phyloP scores from a whole-genome alignment of 2,329 filamentous ascomycete genomes.

The Sporothrix mexicana region DNA sequence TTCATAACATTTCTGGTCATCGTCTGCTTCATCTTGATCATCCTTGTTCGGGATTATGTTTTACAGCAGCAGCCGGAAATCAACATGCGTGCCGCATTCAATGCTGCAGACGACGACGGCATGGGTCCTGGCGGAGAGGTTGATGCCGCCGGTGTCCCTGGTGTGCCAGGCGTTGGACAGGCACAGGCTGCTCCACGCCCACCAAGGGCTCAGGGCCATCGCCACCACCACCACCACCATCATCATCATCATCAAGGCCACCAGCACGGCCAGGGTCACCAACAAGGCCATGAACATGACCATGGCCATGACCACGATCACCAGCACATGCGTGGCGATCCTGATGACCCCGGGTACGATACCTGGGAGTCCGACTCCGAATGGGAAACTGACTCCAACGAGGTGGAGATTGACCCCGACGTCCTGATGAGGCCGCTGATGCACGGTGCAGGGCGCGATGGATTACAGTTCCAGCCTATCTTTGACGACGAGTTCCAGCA shows the following conservation, averaged over 20 bases:
- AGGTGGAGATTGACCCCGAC: conserved; percentile 6
- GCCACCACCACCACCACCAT: conserved; percentile 12
- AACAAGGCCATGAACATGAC: conserved; percentile 1
- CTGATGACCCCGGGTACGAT: conserved; percentile 9
- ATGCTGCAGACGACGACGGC: conserved; percentile 42
- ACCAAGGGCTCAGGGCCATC: not conserved
- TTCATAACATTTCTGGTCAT: conserved; percentile 92
- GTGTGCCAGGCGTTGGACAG: not conserved
- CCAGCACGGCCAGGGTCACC: not conserved
- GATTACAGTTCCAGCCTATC: not conserved
- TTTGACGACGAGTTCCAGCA: conserved; percentile 5
- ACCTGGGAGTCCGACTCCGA: conserved; percentile 23
- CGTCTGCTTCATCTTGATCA: conserved; percentile 93
- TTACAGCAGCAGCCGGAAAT: conserved; percentile 96
- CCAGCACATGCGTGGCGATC: not conserved
- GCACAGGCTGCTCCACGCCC: not conserved
- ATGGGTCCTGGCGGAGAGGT: conserved; percentile 3
- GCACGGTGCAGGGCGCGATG: not conserved
- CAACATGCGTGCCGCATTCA: conserved; percentile 75
- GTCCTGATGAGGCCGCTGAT: not conserved
- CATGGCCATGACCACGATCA: not conserved
- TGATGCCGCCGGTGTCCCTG: not conserved
- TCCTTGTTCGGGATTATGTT: conserved; percentile 95
- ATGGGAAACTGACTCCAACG: conserved; percentile 31
- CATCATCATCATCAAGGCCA: conserved; percentile 2